phyloP scores from a whole-genome alignment of 2,329 filamentous ascomycete genomes.

The Clathrospora elynae region DNA sequence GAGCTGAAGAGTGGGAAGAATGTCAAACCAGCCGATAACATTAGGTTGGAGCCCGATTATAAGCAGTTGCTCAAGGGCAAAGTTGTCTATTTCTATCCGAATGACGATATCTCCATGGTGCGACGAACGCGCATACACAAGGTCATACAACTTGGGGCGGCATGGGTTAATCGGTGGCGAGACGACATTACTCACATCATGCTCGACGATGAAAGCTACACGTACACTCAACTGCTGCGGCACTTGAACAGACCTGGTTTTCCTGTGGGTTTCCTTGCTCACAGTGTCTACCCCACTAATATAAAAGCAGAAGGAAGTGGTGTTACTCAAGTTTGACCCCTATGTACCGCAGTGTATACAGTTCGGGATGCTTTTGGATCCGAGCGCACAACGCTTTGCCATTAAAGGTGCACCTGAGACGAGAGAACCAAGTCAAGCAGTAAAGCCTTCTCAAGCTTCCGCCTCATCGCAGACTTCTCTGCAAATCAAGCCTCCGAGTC shows the following conservation, averaged over 20 bases:
- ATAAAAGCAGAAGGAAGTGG: slow-evolving; percentile 44
- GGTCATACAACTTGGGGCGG: slow-evolving; percentile 67
- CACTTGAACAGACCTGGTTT: slow-evolving; percentile 58
- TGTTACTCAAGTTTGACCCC: slow-evolving; percentile 56
- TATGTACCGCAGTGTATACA: slow-evolving; percentile 54
- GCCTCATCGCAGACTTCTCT: slow-evolving; percentile 49
- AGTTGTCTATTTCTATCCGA: slow-evolving; percentile 71
- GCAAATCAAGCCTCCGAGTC: slow-evolving; percentile 56
- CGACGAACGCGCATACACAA: slow-evolving; percentile 75
- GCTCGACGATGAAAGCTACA: slow-evolving; percentile 68
- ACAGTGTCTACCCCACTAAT: slow-evolving; percentile 4
- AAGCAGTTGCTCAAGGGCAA: slow-evolving; percentile 44
- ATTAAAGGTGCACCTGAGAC: slow-evolving; percentile 57
- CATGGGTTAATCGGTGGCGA: slow-evolving; percentile 66
- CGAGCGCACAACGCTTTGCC: slow-evolving; percentile 63
- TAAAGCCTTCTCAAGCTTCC: slow-evolving; percentile 9
- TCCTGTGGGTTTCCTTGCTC: slow-evolving; percentile 50
- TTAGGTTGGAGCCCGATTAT: slow-evolving; percentile 38
- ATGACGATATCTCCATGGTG: slow-evolving; percentile 71
- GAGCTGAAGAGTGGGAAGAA: slow-evolving; percentile 38
- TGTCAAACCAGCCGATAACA: slow-evolving; percentile 36
- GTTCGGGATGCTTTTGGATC: slow-evolving; percentile 54
- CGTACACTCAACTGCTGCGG: slow-evolving; percentile 66
- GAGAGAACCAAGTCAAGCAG: slow-evolving; percentile 1
- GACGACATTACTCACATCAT: slow-evolving; percentile 74